A percentile compares a stretch with the other conserved stretches of the same genome.
phyloP scores from a whole-genome alignment of 192 early-diverging fungal genomes.

The Cetraspora pellucida region DNA sequence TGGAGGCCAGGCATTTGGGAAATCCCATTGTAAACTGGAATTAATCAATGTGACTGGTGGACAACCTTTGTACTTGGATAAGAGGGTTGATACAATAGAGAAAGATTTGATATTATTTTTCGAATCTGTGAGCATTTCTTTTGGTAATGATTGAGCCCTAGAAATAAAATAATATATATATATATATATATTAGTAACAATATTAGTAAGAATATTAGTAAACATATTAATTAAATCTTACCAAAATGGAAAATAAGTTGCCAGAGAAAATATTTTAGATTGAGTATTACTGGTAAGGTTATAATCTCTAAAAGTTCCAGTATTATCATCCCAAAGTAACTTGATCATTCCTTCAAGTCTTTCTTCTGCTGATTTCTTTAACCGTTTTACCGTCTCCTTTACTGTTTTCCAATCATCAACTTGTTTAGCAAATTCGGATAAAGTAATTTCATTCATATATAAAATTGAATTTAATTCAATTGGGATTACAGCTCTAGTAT shows the following conservation, averaged over 20 bases:
- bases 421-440: slow-evolving; percentile 38
- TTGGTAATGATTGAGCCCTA: slow-evolving; percentile 36
- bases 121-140: slow-evolving; percentile 33
- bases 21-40: slow-evolving; percentile 76
- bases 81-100: slow-evolving; percentile 35
- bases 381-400: slow-evolving; percentile 28
- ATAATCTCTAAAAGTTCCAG: slow-evolving; percentile 59
- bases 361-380: slow-evolving; percentile 39
- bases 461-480: slow-evolving; percentile 74
- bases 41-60: slow-evolving; percentile 58
- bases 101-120: slow-evolving; percentile 46
- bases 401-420: slow-evolving; percentile 20
- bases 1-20: slow-evolving; percentile 72
- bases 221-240: slow-evolving; percentile 33
- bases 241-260: slow-evolving; percentile 70
- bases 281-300: slow-evolving; percentile 44
- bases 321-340: slow-evolving; percentile 55
- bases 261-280: slow-evolving; percentile 48
- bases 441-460: slow-evolving; percentile 55
- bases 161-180: not conserved
- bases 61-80: slow-evolving; percentile 58
- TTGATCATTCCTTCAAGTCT: slow-evolving; percentile 52
- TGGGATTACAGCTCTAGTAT: slow-evolving; percentile 62
- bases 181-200: not conserved
- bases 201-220: not conserved